Base-by-base conservation (phyloP, 345 rosid species). In the Citrus glauca region DNA sequence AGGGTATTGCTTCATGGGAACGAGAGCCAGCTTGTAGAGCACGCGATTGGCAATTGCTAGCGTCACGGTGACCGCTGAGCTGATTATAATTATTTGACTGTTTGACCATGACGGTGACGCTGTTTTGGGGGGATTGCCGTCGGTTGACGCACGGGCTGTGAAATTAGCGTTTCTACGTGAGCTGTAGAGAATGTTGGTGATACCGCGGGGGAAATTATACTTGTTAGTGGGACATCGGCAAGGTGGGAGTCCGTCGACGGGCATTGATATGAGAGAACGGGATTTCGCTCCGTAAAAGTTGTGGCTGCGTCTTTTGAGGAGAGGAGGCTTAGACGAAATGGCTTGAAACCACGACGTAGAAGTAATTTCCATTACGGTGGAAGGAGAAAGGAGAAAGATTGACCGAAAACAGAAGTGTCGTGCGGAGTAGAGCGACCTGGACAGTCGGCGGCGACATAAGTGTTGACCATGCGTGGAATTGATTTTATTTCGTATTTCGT, bases 21-120 rank as follows among this genome's bases (percentile, higher is more conserved):
- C 97, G 73, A 94, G 92, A 0, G 98, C 98, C 76, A 94, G 97
- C 91, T 93, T 94, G 88, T 94, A 90, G 11, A 94, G 92, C 75
- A 94, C 98, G 50, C 98, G 97, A 86, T 94, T 91, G 9, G 94
- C 94, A 13, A 94, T 80, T 27, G 95, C 97, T 22, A 93, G 76
- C 1, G 80, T 48, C 4, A 90, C 80, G 9, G 95, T 82, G 57
- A 84, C 35, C 8, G 87, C 89, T 6, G 94, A 89, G 85, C 84
- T 70, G 30, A 79, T 16, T 33, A 81, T 32, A 73, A 92, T 82
- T 25, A 86, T 75, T 50, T 75, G 83, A 40, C 79, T 71, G 66
- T 75, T 81, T 6, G 84, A 61, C 7, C 85, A 42, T 19, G 35
- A 2, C 1, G 60, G 55, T 11, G 78, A 59, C 2, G 57, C 17